These are phyloP conservation scores for Cutaneotrichosporon sp. DNA, from an alignment of 1,284 basidiomycete genomes.

Conservation along the genomic window DNA sequence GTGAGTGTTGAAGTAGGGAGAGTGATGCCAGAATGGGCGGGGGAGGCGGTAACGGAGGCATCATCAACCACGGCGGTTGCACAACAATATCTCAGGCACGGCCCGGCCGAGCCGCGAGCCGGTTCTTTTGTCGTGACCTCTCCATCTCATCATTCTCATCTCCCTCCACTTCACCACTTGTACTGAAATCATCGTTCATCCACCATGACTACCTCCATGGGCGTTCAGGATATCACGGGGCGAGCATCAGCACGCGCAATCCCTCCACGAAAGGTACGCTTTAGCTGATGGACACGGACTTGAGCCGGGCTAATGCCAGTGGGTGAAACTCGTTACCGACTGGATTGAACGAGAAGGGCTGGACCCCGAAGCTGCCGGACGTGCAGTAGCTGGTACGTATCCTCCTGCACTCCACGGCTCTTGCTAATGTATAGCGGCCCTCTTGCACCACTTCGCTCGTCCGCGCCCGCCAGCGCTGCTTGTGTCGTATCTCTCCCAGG, in stretches of 20 bases:
- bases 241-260: conserved; percentile 16
- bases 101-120: too few relatives aligned
- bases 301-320: conserved; percentile 14
- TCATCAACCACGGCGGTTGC: too few relatives aligned
- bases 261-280: conserved; percentile 11
- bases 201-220: conserved; percentile 2
- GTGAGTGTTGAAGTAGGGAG: too few relatives aligned
- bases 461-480: conserved; percentile 29
- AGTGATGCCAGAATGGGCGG: too few relatives aligned
- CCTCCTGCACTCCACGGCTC: not conserved
- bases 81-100: not conserved
- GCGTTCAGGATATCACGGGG: conserved; percentile 12
- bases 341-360: conserved; percentile 1
- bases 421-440: conserved; percentile 20
- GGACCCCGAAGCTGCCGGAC: conserved; percentile 5
- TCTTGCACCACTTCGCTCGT: conserved; percentile 24
- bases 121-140: not conserved
- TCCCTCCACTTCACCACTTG: not conserved
- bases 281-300: too few relatives aligned
- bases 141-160: not conserved
- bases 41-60: too few relatives aligned
- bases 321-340: conserved; percentile 9
- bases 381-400: conserved; percentile 15
- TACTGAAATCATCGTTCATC: not conserved
- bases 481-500: conserved; percentile 30